These are phyloP conservation scores for Geotrichum reessii DNA, from an alignment of 1,139 yeast genomes.

Conservation along the genomic window DNA sequence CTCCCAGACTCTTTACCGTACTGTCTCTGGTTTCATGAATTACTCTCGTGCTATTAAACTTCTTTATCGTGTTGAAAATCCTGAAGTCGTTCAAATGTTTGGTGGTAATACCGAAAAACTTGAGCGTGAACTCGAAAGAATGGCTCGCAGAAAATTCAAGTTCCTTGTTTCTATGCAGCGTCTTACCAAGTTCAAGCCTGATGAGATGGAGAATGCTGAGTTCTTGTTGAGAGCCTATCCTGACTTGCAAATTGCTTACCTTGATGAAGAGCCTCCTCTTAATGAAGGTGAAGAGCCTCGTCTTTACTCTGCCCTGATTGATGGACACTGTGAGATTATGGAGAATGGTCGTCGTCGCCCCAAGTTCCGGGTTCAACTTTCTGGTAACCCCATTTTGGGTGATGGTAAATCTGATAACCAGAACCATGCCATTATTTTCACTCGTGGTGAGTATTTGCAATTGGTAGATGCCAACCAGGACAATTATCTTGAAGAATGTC, in stretches of 20 bases:
- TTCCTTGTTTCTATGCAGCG: constrained; percentile 98
- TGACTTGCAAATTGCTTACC: constrained; percentile 94
- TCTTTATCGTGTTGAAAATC: constrained; percentile 96
- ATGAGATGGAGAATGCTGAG: constrained; percentile 97
- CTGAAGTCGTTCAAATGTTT: constrained; percentile 95
- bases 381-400: constrained; percentile 98
- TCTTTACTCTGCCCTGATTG: constrained; percentile 91
- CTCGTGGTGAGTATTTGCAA: constrained; percentile 98
- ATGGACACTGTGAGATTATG: constrained; percentile 96
- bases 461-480: constrained; percentile 98
- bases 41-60: constrained; percentile 96
- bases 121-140: constrained; percentile 93
- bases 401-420: constrained; percentile 99
- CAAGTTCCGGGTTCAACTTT: constrained; percentile 91
- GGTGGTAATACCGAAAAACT: constrained; percentile 96
- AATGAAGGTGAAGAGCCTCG: constrained; percentile 97
- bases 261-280: constrained; percentile 87
- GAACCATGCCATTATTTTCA: constrained; percentile 92
- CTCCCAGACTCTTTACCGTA: constrained; percentile 96
- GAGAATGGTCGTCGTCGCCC: constrained; percentile 99
- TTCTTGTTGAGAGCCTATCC: constrained; percentile 97
- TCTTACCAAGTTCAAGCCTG: constrained; percentile 92
- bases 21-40: constrained; percentile 98
- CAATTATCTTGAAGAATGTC: constrained; percentile 95
- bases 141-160: constrained; percentile 99